Conservation (phyloP, 2,329 filamentous ascomycete species). For the Pseudodiploospora longispora region DNA sequence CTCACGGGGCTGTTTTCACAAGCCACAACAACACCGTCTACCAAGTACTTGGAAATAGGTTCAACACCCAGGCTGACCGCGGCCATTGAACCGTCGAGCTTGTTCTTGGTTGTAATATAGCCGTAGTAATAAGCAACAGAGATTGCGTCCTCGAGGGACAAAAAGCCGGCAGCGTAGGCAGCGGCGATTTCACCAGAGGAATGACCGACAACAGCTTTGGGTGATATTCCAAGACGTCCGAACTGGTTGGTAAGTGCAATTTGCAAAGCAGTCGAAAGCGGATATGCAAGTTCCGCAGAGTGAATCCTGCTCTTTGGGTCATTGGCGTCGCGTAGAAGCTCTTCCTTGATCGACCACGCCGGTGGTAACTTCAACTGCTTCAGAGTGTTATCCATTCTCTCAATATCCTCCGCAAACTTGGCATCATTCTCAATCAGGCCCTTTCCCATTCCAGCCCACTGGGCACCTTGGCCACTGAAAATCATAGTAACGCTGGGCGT, state of each 20-base stretch:
- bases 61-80: conserved; percentile 16
- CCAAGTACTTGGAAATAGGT: conserved; percentile 1
- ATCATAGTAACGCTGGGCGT: conserved; percentile 12
- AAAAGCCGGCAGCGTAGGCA: conserved; percentile 18
- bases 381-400: neutral
- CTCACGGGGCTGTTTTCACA: conserved; percentile 24
- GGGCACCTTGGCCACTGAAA: conserved; percentile 28
- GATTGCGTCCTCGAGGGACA: conserved; percentile 17
- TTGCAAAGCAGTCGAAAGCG: conserved; percentile 32
- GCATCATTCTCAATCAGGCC: conserved; percentile 16
- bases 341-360: conserved; percentile 8
- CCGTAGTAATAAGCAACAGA: conserved; percentile 24
- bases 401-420: conserved; percentile 12
- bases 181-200: conserved; percentile 30
- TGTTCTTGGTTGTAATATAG: conserved; percentile 6
- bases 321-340: conserved; percentile 4
- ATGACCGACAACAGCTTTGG: conserved; percentile 24
- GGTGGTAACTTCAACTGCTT: neutral
- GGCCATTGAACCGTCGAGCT: conserved; percentile 18
- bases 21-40: conserved; percentile 18
- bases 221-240: conserved; percentile 15
- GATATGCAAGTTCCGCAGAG: conserved; percentile 17
- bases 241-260: conserved; percentile 28
- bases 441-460: conserved; percentile 25
- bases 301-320: conserved; percentile 5